A percentile compares a stretch with the other conserved stretches of the same genome.
Conservation (phyloP, 805 yeast species). For the Priceomyces castillae region DNA sequence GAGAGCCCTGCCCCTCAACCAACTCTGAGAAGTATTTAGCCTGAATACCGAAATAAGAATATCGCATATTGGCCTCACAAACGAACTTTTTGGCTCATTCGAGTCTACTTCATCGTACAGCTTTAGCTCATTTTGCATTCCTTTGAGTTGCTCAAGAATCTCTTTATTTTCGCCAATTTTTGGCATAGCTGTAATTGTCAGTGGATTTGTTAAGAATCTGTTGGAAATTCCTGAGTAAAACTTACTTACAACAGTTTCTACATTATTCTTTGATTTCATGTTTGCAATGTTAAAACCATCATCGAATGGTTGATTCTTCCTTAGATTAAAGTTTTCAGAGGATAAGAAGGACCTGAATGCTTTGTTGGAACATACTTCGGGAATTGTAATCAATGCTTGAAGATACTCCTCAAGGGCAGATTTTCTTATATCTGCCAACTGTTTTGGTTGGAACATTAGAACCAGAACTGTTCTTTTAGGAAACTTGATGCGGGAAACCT, state of each 20-base stretch:
- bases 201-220: slow-evolving; percentile 3
- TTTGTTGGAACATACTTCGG: slow-evolving; percentile 70
- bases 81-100: slow-evolving; percentile 34
- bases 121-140: slow-evolving; percentile 54
- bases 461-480: slow-evolving; percentile 62
- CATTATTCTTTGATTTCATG: slow-evolving; percentile 14
- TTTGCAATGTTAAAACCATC: slow-evolving; percentile 12
- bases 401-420: slow-evolving; percentile 61
- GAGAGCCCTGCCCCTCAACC: slow-evolving; percentile 85
- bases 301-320: slow-evolving; percentile 29
- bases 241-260: slow-evolving; percentile 33
- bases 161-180: slow-evolving; percentile 11
- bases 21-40: slow-evolving; percentile 58
- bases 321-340: slow-evolving; percentile 52
- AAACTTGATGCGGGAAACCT: slow-evolving; percentile 47
- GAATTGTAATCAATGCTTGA: slow-evolving; percentile 51
- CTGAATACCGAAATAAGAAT: slow-evolving; percentile 68
- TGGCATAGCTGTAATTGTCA: slow-evolving; percentile 1
- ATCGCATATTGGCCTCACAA: slow-evolving; percentile 81
- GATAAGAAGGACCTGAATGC: slow-evolving; percentile 77
- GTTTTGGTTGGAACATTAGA: slow-evolving; percentile 65
- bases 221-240: slow-evolving; percentile 30
- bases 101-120: slow-evolving; percentile 42
- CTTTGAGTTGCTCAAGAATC: slow-evolving; percentile 34
- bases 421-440: slow-evolving; percentile 63